These are phyloP conservation scores for Lagenaria siceraria DNA, from an alignment of 306 rosid genomes.

Conservation along the genomic window DNA sequence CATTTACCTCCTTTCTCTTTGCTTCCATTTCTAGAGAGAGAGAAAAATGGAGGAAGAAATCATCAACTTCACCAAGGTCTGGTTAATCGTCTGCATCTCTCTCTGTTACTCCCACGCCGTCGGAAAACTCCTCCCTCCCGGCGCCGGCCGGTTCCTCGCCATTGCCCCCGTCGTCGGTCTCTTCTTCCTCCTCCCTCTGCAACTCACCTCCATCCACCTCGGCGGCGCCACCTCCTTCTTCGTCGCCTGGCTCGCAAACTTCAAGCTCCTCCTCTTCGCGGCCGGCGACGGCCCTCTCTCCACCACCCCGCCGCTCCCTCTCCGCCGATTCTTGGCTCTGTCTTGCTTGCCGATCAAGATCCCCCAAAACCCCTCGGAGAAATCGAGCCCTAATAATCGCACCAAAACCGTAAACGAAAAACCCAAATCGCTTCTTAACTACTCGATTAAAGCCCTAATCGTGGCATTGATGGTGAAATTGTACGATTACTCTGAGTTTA, in stretches of 20 bases:
- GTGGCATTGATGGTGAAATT: constrained; percentile 18
- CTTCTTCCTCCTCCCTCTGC: constrained; percentile 39
- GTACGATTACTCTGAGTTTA: constrained; percentile 22
- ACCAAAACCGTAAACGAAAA: not conserved
- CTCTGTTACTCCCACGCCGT: constrained; percentile 28
- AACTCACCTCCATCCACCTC: constrained; percentile 26
- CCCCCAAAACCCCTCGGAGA: not conserved
- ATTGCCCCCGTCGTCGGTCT: constrained; percentile 25
- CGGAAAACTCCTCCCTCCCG: constrained; percentile 14
- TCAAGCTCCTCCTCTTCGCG: constrained; percentile 40
- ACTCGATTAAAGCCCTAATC: constrained; percentile 16
- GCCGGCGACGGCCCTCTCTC: constrained; percentile 38
- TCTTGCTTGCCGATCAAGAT: constrained; percentile 47
- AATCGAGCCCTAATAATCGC: not conserved
- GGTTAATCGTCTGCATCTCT: constrained; percentile 15
- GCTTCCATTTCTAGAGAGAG: not conserved
- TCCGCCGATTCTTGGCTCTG: constrained; percentile 22
- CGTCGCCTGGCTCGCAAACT: constrained; percentile 40
- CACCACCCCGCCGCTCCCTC: constrained; percentile 22
- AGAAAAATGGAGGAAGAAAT: constrained; percentile 24
- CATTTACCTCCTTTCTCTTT: not conserved
- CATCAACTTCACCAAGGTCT: constrained; percentile 18
- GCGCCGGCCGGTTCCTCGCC: constrained; percentile 19
- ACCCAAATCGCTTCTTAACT: not conserved
- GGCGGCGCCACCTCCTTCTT: constrained; percentile 31